Percentiles rank a stretch among this genome's conserved stretches.
These are phyloP conservation scores for Sugiyamaella chiloensis DNA, from an alignment of 805 yeast species.

Conservation along the genomic window DNA sequence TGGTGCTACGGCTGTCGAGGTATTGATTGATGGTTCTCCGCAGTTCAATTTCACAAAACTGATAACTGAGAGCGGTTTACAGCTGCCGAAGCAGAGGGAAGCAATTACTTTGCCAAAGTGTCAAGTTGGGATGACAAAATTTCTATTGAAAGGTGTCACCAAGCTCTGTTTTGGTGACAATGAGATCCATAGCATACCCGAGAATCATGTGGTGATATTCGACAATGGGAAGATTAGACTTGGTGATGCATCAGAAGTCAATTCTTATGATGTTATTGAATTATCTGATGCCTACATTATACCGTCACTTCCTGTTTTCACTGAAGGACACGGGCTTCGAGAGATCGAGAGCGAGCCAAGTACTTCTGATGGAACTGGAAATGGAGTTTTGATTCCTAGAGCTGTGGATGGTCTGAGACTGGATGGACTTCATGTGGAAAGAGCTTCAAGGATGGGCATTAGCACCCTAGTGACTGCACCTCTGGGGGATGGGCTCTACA, in stretches of 20 bases:
- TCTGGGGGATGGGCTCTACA: background rate
- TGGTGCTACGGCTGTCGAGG: background rate
- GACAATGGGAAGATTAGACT: background rate
- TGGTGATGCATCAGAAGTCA: no score
- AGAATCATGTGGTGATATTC: background rate
- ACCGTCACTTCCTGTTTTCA: background rate
- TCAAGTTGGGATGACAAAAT: background rate
- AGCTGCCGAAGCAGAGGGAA: background rate
- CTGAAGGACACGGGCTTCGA: slow-evolving; percentile 1
- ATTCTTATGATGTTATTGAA: background rate
- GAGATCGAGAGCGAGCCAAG: background rate
- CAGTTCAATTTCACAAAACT: background rate
- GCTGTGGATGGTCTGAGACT: background rate
- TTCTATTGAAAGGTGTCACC: background rate
- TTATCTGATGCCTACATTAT: background rate
- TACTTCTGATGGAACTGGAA: background rate
- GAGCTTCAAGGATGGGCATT: background rate
- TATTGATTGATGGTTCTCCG: background rate
- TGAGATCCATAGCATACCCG: background rate
- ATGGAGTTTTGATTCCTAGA: background rate
- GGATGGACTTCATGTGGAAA: background rate
- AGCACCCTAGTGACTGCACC: background rate
- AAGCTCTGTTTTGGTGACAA: background rate
- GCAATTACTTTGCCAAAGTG: background rate
- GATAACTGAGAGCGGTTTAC: no score